Base-by-base conservation (phyloP, 306 rosid species). In the Sechiopsis laciniata region DNA sequence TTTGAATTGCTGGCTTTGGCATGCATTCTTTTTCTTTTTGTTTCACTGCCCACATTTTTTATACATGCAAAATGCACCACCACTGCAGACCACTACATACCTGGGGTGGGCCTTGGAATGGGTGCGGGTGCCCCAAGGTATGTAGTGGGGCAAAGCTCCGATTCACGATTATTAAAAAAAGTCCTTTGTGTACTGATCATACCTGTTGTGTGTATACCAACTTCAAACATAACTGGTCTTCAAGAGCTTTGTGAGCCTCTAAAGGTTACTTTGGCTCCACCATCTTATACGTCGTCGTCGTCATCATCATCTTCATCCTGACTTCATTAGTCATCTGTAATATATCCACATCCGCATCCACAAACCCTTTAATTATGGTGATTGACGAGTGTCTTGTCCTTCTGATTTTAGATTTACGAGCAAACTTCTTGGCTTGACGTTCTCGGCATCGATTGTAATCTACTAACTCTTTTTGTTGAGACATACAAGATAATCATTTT, bases 1-100 rank as follows among this genome's bases (percentile, higher is more conserved):
- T 75, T 80, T 84, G 82, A 79, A 81, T 81, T 62, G 94, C 90
- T 86, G 97, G 96, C 89, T 78, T 86, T 80, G 88, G 56, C 75
- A 76, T 61, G 67, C 81, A 55, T 82, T 89, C 65, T 52, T 48
- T 67, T 62, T 58, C 86, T 89, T 86, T 88, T 8, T 46, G 37
- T 20, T 56, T 17, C 78, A 79, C 82, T 79, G 55, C 66, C 79
- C 29, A 69, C 45, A 59, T 78, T 66, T 1, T 55, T 65, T 50
- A 57, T 46, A 73, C 17, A 48, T 54, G 11, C 74, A 22, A 51
- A n/a, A 17, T 71, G 26, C 63, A 72, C 63, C 63, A 55, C 24
- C 66, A 5, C 45, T 37, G 6, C 45, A 5, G 2, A 37, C 45
- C 45, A 5, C 45, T 37, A 37, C 45, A 37, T 37, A 37, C 45